A percentile compares a stretch with the other conserved stretches of the same genome.
Conservation (phyloP, 768 basidiomycete species). For the Rhodotorula graminis region DNA sequence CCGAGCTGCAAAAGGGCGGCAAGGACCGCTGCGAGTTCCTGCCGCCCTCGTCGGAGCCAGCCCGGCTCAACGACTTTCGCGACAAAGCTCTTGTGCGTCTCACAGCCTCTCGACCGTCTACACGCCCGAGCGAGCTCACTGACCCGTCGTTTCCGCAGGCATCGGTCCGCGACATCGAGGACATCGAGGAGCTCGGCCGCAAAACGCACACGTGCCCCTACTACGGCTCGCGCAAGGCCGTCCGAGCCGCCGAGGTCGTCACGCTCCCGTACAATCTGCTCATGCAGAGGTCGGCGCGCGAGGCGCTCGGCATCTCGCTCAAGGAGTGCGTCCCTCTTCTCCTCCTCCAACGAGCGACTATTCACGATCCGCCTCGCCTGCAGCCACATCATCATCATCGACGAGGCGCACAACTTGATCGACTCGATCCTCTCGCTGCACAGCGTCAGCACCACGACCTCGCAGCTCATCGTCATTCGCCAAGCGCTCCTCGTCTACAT, state of each 20-base stretch:
- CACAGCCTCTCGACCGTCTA: no score
- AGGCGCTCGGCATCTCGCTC: constrained; percentile 68
- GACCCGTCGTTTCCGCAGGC: constrained; percentile 75
- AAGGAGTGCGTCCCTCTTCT: constrained; percentile 11
- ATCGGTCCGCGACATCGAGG: constrained; percentile 87
- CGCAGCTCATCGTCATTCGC: constrained; percentile 59
- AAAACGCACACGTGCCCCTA: constrained; percentile 76
- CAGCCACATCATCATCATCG: constrained; percentile 78
- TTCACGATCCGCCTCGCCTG: no score
- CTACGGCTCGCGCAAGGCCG: constrained; percentile 81
- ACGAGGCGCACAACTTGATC: constrained; percentile 76
- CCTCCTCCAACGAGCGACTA: no score
- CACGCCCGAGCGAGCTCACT: constrained; percentile 64
- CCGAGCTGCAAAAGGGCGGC: constrained; percentile 46
- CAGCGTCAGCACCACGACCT: constrained; percentile 60
- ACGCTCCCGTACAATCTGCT: constrained; percentile 86
- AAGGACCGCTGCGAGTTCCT: constrained; percentile 24
- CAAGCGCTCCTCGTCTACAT: constrained; percentile 74
- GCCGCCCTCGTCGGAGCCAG: constrained; percentile 47
- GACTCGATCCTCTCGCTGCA: constrained; percentile 77
- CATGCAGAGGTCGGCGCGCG: constrained; percentile 74
- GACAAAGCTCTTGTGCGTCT: constrained; percentile 69
- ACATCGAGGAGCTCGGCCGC: constrained; percentile 69
- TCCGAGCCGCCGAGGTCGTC: constrained; percentile 80
- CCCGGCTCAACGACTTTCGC: constrained; percentile 84